Conservation (phyloP, 192 early-diverging fungal species). For the Coemansia sp. region DNA sequence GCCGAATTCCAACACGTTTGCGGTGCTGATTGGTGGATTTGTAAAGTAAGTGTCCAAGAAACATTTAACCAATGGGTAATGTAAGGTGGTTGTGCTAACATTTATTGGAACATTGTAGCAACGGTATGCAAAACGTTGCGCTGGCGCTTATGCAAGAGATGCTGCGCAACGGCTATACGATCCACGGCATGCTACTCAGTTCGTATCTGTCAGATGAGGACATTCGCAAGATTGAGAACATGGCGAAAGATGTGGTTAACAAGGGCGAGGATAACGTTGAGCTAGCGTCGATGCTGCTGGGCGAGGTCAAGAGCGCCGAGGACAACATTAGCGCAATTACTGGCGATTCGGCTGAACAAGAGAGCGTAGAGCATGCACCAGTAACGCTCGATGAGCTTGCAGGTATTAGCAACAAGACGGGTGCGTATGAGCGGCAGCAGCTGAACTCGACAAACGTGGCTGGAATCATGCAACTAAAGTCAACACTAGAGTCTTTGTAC, state of each 20-base stretch:
- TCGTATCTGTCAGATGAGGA: conserved; percentile 48
- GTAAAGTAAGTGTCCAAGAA: conserved; percentile 46
- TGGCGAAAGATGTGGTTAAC: conserved; percentile 32
- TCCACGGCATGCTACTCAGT: conserved; percentile 47
- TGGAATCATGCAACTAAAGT: conserved; percentile 74
- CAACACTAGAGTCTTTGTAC: conserved; percentile 60
- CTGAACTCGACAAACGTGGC: conserved; percentile 56
- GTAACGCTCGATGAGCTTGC: background rate
- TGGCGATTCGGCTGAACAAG: background rate
- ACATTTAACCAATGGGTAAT: background rate
- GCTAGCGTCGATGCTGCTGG: conserved; percentile 25
- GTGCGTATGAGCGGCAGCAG: background rate
- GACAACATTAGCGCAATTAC: conserved; percentile 25
- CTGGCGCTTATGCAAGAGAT: conserved; percentile 51
- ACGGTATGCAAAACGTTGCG: conserved; percentile 34
- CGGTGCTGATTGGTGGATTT: conserved; percentile 70
- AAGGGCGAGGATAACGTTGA: conserved; percentile 25
- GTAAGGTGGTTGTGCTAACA: background rate
- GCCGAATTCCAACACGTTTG: conserved; percentile 72
- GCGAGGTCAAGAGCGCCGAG: conserved; percentile 35
- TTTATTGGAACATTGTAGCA: conserved; percentile 22
- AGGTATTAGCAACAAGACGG: background rate
- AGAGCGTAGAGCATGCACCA: background rate
- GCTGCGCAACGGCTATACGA: conserved; percentile 40
- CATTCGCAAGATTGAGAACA: conserved; percentile 44